phyloP scores from a whole-genome alignment of 257 asterid species.

The Solanum chaucha region DNA sequence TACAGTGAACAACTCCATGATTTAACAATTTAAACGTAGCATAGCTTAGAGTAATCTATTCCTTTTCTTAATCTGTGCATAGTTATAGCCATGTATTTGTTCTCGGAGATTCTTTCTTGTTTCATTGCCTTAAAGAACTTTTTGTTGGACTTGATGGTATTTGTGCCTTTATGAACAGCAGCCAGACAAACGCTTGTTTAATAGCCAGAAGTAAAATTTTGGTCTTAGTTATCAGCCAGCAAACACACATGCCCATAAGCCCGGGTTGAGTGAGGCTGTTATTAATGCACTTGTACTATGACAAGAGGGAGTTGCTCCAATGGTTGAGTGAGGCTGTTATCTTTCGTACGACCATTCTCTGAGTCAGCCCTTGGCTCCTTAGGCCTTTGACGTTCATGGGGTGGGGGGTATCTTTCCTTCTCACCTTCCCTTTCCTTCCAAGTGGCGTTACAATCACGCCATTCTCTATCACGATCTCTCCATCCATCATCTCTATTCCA shows the following conservation, averaged over 20 bases:
- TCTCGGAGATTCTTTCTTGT: neutral
- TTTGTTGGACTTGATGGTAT: neutral
- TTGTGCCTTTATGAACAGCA: neutral
- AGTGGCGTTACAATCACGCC: too few species aligned
- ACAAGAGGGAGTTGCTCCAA: rapidly evolving
- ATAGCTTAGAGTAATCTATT: neutral
- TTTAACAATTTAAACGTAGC: neutral
- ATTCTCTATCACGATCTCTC: too few species aligned
- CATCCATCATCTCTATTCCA: too few species aligned
- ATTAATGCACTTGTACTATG: too few species aligned
- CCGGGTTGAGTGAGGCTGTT: neutral
- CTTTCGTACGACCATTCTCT: too few species aligned
- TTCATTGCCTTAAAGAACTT: neutral
- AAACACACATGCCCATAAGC: neutral
- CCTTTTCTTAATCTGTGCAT: neutral
- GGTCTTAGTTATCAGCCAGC: neutral
- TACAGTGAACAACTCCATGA: neutral
- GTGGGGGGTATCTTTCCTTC: too few species aligned
- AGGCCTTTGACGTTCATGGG: too few species aligned
- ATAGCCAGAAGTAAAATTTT: neutral
- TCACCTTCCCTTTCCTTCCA: too few species aligned
- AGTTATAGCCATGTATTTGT: neutral
- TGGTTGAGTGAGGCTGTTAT: too few species aligned
- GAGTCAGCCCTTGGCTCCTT: too few species aligned
- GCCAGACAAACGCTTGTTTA: neutral